phyloP scores from a whole-genome alignment of 2,329 filamentous ascomycete genomes.

The Ophiosphaerella narmari region DNA sequence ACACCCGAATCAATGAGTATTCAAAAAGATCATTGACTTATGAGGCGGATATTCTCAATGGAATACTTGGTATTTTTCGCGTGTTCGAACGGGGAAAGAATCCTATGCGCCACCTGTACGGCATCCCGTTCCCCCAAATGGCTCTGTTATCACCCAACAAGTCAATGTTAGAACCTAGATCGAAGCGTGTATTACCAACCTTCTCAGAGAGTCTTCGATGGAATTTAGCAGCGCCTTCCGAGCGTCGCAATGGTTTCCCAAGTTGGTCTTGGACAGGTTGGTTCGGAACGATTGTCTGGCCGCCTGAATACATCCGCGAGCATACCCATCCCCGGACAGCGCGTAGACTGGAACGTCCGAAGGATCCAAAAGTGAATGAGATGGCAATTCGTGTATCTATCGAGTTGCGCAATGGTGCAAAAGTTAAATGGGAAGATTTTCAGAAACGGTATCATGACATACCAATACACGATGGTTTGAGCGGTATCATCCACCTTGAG shows the following conservation, averaged over 20 bases:
- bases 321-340: not conserved
- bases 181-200: constrained; percentile 2
- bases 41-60: constrained; percentile 1
- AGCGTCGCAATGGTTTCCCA: constrained; percentile 1
- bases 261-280: constrained; percentile 7
- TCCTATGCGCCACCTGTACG: constrained; percentile 11
- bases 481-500: constrained; percentile 1
- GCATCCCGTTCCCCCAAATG: constrained; percentile 7
- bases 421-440: constrained; percentile 6
- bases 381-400: constrained; percentile 1
- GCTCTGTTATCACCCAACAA: not conserved
- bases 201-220: constrained; percentile 7
- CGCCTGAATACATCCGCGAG: constrained; percentile 1
- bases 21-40: not conserved
- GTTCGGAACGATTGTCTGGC: constrained; percentile 8
- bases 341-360: no score
- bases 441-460: constrained; percentile 7
- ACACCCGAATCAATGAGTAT: constrained; percentile 3
- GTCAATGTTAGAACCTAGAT: not conserved
- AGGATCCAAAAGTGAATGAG: constrained; percentile 7
- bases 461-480: not conserved
- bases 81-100: constrained; percentile 1
- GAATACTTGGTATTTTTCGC: not conserved
- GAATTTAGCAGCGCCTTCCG: not conserved
- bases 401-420: not conserved